Conservation (phyloP, 106 monocot species). For the Xerophyta viscosa region DNA sequence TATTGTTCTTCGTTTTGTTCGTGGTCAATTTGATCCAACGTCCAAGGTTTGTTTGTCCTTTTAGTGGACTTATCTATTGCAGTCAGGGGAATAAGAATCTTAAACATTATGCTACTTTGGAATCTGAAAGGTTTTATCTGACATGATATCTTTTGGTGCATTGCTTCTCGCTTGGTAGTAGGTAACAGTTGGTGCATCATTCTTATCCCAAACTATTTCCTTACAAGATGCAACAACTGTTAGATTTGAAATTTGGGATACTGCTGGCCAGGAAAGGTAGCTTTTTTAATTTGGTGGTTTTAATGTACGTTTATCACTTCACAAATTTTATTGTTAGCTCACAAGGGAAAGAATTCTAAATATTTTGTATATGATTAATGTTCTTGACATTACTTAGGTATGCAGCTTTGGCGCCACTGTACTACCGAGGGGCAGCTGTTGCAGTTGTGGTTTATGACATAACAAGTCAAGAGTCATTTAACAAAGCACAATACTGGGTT, state of each 20-base stretch:
- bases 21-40: conserved; percentile 97
- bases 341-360: no score
- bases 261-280: conserved; percentile 99
- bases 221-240: conserved; percentile 90
- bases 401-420: conserved; percentile 95
- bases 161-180: conserved; percentile 19
- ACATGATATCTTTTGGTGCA: neutral
- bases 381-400: conserved; percentile 56
- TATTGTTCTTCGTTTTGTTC: conserved; percentile 98
- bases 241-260: conserved; percentile 99
- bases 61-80: neutral
- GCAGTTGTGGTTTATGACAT: conserved; percentile 99
- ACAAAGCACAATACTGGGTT: conserved; percentile 95
- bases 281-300: no score
- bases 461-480: conserved; percentile 89
- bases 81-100: no score
- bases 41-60: conserved; percentile 86
- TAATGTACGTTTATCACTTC: no score
- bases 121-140: neutral
- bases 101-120: no score
- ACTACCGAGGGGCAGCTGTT: conserved; percentile 93
- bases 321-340: no score
- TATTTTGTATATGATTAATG: no score
- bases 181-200: conserved; percentile 99
- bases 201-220: conserved; percentile 94